Percentiles rank a stretch among this genome's conserved stretches.
These are phyloP conservation scores for Jackrogersella minutella DNA, from an alignment of 495 filamentous ascomycete genomes.

Conservation along the genomic window DNA sequence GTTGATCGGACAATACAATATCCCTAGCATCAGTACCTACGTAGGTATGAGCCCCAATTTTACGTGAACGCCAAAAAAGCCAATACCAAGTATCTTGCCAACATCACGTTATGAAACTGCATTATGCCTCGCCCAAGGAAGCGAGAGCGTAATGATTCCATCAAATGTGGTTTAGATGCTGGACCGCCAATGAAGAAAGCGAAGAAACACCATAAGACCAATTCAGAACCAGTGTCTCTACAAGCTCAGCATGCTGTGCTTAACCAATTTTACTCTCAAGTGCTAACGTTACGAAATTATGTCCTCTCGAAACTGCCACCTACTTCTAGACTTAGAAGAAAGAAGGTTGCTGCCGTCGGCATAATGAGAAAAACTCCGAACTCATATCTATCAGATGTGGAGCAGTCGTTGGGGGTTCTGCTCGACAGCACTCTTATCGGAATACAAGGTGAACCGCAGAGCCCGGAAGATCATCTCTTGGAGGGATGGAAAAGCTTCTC, in stretches of 20 bases:
- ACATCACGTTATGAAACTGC: slow-evolving; percentile 15
- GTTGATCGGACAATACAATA: not conserved
- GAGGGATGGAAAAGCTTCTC: slow-evolving; percentile 73
- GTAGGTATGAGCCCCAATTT: too few relatives aligned
- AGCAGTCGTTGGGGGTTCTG: slow-evolving; percentile 57
- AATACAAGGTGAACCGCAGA: slow-evolving; percentile 46
- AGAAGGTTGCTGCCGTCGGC: slow-evolving; percentile 57
- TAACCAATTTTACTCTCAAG: slow-evolving; percentile 72
- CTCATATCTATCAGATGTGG: slow-evolving; percentile 43
- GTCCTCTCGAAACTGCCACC: slow-evolving; percentile 60
- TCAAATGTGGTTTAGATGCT: slow-evolving; percentile 8
- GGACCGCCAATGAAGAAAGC: slow-evolving; percentile 45
- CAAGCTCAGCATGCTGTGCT: slow-evolving; percentile 69
- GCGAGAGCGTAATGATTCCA: slow-evolving; percentile 38
- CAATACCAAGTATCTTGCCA: not conserved
- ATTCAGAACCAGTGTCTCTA: slow-evolving; percentile 11
- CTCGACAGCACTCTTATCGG: slow-evolving; percentile 78
- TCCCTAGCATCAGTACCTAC: not conserved
- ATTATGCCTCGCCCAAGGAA: slow-evolving; percentile 42
- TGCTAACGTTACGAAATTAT: slow-evolving; percentile 76
- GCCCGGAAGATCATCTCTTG: slow-evolving; percentile 53
- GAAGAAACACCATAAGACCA: slow-evolving; percentile 19
- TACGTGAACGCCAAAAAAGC: slow-evolving; percentile 2
- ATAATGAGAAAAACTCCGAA: slow-evolving; percentile 33
- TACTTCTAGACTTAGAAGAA: slow-evolving; percentile 54